phyloP scores from a whole-genome alignment of 495 filamentous ascomycete genomes.

The Daldinia grandis region DNA sequence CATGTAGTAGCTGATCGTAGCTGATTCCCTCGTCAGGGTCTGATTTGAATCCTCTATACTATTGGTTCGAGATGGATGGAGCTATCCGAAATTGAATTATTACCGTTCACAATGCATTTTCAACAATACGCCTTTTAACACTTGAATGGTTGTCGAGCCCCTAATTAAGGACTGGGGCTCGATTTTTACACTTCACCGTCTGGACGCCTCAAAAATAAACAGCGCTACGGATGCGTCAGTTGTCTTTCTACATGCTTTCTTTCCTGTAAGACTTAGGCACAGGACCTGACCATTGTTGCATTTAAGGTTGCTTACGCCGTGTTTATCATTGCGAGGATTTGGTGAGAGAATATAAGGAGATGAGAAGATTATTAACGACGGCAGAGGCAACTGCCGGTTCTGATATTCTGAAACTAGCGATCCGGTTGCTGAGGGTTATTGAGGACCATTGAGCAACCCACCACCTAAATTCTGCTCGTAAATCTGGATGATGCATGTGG shows the following conservation, averaged over 20 bases:
- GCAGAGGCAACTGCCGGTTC: slow-evolving; percentile 4
- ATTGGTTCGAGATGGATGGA: slow-evolving; percentile 1
- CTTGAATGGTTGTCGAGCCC: neutral
- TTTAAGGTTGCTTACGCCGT: neutral
- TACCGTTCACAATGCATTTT: neutral
- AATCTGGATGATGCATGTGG: neutral
- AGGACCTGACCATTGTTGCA: neutral
- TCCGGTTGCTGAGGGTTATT: neutral
- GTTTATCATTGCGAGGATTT: neutral
- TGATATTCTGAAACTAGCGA: slow-evolving; percentile 1
- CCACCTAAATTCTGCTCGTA: neutral
- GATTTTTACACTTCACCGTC: neutral
- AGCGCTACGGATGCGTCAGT: neutral
- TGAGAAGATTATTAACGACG: neutral
- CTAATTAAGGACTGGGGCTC: neutral
- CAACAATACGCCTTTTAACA: neutral
- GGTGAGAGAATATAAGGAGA: neutral
- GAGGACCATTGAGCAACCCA: neutral
- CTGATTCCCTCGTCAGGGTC: neutral
- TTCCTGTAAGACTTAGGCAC: neutral
- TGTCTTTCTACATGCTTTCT: neutral
- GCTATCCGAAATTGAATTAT: neutral
- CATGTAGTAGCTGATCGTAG: slow-evolving; percentile 4
- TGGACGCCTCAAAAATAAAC: neutral
- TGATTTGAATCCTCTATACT: neutral